Evolutionary conservation across 768 basidiomycete genomes (phyloP), one percentile per base, ranked within the genome.

Genomic region (Baorangia bicolor): DNA sequence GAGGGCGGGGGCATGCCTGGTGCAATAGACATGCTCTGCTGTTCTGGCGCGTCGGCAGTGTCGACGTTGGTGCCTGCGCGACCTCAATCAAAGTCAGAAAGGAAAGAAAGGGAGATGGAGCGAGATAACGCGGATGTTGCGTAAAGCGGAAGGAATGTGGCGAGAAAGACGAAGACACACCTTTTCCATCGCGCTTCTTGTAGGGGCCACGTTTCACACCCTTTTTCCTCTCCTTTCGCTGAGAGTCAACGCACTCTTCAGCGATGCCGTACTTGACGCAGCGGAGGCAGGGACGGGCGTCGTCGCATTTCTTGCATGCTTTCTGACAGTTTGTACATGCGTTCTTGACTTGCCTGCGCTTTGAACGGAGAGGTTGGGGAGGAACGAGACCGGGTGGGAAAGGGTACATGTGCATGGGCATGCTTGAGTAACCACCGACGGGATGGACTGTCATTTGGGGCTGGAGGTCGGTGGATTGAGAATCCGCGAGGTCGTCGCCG

Each of bases 141-240:
- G 53, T 56, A 53, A 54, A 58, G 58, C 23, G 57, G 51, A 58
- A 61, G 46, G 46, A 60, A 53, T 56, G 63, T 45, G 59, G 58
- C 55, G 48, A 65, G 62, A 72, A 71, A 62, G 69, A 66, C 68
- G 49, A 60, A 69, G 59, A 73, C 85, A 73, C 69, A 90, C 89
- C 83, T 82, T 87, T 90, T 82, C 83, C 85, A 88, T 90, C 89
- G 85, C 88, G 89, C 85, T 92, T 92, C 90, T 92, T 92, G 87
- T 92, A 92, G 73, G 90, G 90, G 42, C 90, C 90, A 67, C 90
- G 77, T 78, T 91, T 92, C 63, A 90, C 80, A 61, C 90, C 90
- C 70, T 90, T 91, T 72, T 90, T 91, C 66, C 93, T 82, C 75
- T 96, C 93, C 77, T 95, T 96, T 70, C 94, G 81, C 72, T 90